Evolutionary conservation across 345 rosid genomes (phyloP), one percentile per base, ranked within the genome.

Genomic region (Eucalyptus tenuipes): DNA sequence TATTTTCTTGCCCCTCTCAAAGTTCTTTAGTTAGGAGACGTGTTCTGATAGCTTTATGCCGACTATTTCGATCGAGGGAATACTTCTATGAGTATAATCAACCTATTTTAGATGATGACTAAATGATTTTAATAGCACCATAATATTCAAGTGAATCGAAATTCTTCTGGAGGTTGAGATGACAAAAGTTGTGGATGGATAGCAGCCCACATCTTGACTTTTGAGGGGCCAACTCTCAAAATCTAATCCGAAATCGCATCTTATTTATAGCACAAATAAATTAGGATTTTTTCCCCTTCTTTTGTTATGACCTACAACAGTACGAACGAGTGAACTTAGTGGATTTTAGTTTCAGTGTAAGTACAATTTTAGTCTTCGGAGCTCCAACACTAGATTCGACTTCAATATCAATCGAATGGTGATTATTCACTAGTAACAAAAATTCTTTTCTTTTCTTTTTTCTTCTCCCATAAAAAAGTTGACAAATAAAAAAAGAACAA

Each of bases 271-370:
- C 18, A n/a, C 18, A 64, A 4, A 14, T n/a, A 14, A 2, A 64
- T 15, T n/a, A 64, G 9, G 37, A 13, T 14, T 14, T 14, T 5
- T 59, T 6, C 0, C 4, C 31, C 8, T 7, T n/a, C 1, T 7
- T 5, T 27, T 61, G 13, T 15, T 64, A 64, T n/a, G 37, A 64
- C 75, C 37, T 2, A 64, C 18, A 14, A 64, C 37, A n/a, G 75
- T 64, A 7, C 8, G 9, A 29, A 29, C 37, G 20, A n/a, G 75
- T 7, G 10, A 64, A 11, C 27, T 64, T 14, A 64, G 33, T 29
- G 37, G 75, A n/a, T 13, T n/a, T 64, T 64, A 14, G 18, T n/a
- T n/a, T n/a, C 16, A 14, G 75, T 14, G 16, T 59, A 29, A 59
- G 16, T 59, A 59, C 66, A 12, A 27, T 25, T 59, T 59, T 27